phyloP scores from a whole-genome alignment of 1,284 basidiomycete species.

The Amylostereum areolatum region DNA sequence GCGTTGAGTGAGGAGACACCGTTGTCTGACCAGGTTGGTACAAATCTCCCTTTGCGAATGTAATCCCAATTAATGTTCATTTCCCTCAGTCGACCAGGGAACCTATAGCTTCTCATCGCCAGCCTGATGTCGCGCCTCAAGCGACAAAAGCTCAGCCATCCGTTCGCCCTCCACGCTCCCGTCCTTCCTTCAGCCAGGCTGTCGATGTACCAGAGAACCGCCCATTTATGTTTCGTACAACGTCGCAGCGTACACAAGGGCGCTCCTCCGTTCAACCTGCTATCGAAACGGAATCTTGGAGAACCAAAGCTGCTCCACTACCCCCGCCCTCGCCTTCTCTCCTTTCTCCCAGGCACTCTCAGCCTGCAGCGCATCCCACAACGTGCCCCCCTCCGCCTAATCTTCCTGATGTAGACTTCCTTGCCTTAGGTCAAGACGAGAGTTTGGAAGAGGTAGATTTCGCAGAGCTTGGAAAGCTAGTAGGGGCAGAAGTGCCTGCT shows the following conservation, averaged over 20 bases:
- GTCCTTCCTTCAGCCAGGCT: slow-evolving; percentile 26
- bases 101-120: no score
- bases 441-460: slow-evolving; percentile 74
- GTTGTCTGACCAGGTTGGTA: no score
- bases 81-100: no score
- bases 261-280: slow-evolving; percentile 19
- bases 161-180: slow-evolving; percentile 12
- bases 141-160: background rate
- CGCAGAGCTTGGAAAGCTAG: slow-evolving; percentile 64
- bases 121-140: no score
- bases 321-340: slow-evolving; percentile 22
- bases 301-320: slow-evolving; percentile 39
- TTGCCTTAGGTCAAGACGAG: slow-evolving; percentile 46
- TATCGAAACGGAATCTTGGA: slow-evolving; percentile 54
- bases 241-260: slow-evolving; percentile 16
- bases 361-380: slow-evolving; percentile 23
- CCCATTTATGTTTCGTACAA: slow-evolving; percentile 20
- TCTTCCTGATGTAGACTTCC: slow-evolving; percentile 39
- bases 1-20: no score
- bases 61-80: no score
- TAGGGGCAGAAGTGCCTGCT: slow-evolving; percentile 32
- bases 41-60: no score
- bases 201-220: slow-evolving; percentile 2
- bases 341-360: slow-evolving; percentile 9
- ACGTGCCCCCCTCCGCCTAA: slow-evolving; percentile 31